These are phyloP conservation scores for Quercus cerris DNA, from an alignment of 306 rosid species.

Conservation along the genomic window DNA sequence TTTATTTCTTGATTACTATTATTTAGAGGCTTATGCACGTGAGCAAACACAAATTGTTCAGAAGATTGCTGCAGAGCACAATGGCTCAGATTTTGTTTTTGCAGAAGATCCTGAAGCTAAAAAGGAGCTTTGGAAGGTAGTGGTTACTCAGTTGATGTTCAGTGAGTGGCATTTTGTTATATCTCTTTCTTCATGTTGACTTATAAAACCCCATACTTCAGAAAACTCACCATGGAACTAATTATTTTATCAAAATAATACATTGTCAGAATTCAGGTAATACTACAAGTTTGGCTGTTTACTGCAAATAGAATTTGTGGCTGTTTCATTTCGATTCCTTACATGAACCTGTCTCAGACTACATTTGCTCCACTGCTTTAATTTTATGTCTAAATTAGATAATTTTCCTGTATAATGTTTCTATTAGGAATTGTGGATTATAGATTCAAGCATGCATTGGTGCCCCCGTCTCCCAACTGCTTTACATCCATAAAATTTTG, in stretches of 20 bases:
- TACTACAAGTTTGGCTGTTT: neutral
- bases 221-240: neutral
- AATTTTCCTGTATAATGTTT: neutral
- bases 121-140: slow-evolving; percentile 91
- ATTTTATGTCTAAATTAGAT: neutral
- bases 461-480: neutral
- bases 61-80: slow-evolving; percentile 73
- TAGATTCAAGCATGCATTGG: neutral
- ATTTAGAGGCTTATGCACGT: slow-evolving; percentile 85
- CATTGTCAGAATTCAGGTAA: neutral
- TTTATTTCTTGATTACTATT: slow-evolving; percentile 11
- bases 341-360: neutral
- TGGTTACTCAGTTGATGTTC: slow-evolving; percentile 5
- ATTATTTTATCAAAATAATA: neutral
- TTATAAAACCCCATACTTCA: neutral
- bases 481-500: neutral
- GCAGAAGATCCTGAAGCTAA: slow-evolving; percentile 87
- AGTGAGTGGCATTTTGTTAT: neutral
- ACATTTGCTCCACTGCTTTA: neutral
- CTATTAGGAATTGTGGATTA: neutral
- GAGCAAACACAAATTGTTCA: slow-evolving; percentile 91
- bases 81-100: slow-evolving; percentile 91
- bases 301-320: neutral
- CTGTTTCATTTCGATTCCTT: neutral
- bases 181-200: neutral